Percentiles rank a stretch among this genome's conserved stretches.
Conservation (phyloP, 495 filamentous ascomycete species). For the Trichocladium uniseriatum region DNA sequence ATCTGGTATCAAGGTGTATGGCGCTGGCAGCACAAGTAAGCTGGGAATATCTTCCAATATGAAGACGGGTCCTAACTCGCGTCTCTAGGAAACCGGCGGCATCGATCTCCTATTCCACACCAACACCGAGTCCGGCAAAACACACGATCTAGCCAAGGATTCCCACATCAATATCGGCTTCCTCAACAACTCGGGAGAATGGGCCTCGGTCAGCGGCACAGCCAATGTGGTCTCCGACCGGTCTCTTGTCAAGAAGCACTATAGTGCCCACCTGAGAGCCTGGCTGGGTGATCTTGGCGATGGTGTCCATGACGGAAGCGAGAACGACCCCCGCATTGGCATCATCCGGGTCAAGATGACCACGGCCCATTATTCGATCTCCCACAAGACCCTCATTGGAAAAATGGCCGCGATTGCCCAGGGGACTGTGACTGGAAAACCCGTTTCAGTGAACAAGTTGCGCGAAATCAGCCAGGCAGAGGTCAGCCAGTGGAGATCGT, state of each 20-base stretch:
- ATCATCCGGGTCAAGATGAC: constrained; percentile 57
- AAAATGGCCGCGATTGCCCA: constrained; percentile 63
- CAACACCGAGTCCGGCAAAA: constrained; percentile 89
- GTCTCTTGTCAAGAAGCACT: constrained; percentile 62
- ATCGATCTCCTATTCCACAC: constrained; percentile 89
- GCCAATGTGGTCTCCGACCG: constrained; percentile 60
- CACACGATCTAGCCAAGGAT: constrained; percentile 67
- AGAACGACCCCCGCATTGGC: constrained; percentile 69
- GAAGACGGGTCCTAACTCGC: background rate
- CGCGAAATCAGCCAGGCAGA: constrained; percentile 66
- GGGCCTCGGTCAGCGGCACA: constrained; percentile 70
- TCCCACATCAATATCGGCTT: constrained; percentile 80
- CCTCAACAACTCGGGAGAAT: constrained; percentile 60
- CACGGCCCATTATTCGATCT: constrained; percentile 54
- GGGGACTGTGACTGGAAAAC: constrained; percentile 61
- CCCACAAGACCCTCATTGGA: constrained; percentile 44
- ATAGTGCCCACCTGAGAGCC: constrained; percentile 63
- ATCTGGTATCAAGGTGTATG: constrained; percentile 79
- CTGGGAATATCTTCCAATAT: background rate
- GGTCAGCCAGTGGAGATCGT: constrained; percentile 42
- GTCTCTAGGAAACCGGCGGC: constrained; percentile 57
- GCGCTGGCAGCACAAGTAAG: constrained; percentile 73
- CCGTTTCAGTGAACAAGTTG: constrained; percentile 66
- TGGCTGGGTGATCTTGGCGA: constrained; percentile 92
- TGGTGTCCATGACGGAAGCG: constrained; percentile 73